These are phyloP conservation scores for Calendula officinalis DNA, from an alignment of 129 eudicot species.

Conservation along the genomic window DNA sequence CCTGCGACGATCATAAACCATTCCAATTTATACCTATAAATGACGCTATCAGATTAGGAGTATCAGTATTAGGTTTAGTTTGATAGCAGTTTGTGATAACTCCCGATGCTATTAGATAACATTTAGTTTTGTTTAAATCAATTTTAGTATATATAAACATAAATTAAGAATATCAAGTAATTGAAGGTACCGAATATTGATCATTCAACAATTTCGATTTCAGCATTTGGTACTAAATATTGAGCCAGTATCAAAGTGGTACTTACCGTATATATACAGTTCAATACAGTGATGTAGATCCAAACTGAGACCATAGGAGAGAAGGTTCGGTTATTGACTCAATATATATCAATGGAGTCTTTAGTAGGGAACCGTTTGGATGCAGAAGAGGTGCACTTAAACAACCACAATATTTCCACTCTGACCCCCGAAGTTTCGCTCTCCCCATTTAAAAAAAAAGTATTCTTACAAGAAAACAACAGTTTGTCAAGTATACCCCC, in stretches of 20 bases:
- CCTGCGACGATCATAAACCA: neutral
- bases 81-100: neutral
- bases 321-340: conserved; percentile 6
- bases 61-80: neutral
- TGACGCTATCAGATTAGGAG: neutral
- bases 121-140: too few relatives aligned
- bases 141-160: too few relatives aligned
- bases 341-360: conserved; percentile 21
- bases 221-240: too few relatives aligned
- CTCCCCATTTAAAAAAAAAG: neutral
- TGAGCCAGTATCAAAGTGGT: too few relatives aligned
- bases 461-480: conserved; percentile 27
- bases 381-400: conserved; percentile 16
- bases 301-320: neutral
- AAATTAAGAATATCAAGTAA: too few relatives aligned
- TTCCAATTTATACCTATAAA: neutral
- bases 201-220: too few relatives aligned
- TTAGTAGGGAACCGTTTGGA: neutral
- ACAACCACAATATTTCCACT: conserved; percentile 4
- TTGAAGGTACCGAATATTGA: too few relatives aligned
- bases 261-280: too few relatives aligned
- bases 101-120: too few relatives aligned
- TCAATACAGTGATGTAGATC: too few relatives aligned
- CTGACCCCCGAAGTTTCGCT: conserved; percentile 16
- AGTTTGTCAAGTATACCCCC: conserved; percentile 11